Evolutionary conservation across 306 rosid species (phyloP), one percentile per base, ranked within the genome.

Genomic region (Castanea mollissima): DNA sequence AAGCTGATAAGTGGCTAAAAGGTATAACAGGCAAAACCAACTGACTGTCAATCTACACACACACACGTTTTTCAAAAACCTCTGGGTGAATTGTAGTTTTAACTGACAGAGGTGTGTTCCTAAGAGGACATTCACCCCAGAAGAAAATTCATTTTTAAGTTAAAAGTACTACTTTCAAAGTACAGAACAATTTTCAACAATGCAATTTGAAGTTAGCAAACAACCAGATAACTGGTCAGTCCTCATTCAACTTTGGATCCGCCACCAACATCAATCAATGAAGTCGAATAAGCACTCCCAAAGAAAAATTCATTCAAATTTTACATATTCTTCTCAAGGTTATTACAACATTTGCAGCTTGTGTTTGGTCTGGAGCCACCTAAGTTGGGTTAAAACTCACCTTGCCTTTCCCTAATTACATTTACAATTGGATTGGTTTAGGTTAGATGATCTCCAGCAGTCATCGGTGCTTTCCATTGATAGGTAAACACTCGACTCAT

Each of bases 1-100:
- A 58, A 20, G 46, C 74, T 71, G 54, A 34, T 71, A 64, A 79
- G 71, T 60, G 6, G 56, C 74, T 51, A 44, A 65, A 46, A 77
- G 1, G 52, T 7, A 54, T 4, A 23, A 54, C 55, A 12, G 19
- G 68, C 5, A 49, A 78, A 78, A 51, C 71, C 56, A 54, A 73
- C 11, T 2, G 23, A 19, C 12, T 2, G 49, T 32, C 71, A 27
- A 27, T 5, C 11, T 27, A 38, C 27, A 23, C 68, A 38, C 27
- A 23, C 68, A 74, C 31, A 54, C 32, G 56, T 25, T 23, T 23
- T 23, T 23, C 57, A 41, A 55, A 71, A 73, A 55, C 73, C 56
- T 41, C 25, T 20, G 69, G 76, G 75, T 27, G 51, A 27, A 44
- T 21, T 1, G n/a, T 31, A 52, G 23, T n/a, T 71, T 18, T 21